These are phyloP conservation scores for Centrapalus pauciflorus DNA, from an alignment of 129 eudicot genomes.

Conservation along the genomic window DNA sequence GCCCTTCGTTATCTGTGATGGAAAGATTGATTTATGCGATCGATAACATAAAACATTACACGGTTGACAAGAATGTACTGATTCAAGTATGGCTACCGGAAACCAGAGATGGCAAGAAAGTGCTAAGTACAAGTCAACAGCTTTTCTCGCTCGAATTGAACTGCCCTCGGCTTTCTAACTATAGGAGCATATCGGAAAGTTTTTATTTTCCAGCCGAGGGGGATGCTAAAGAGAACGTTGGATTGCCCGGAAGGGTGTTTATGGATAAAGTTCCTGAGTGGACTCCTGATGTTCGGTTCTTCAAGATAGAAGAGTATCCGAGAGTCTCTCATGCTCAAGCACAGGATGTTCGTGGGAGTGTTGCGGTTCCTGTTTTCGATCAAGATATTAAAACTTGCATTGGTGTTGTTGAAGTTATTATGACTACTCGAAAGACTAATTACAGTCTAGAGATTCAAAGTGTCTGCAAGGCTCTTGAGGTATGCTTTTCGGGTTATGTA, in stretches of 20 bases:
- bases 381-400: slow-evolving; percentile 57
- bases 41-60: slow-evolving; percentile 39
- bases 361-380: slow-evolving; percentile 86
- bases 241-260: slow-evolving; percentile 86
- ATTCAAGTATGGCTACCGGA: slow-evolving; percentile 91
- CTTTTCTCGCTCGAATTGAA: slow-evolving; percentile 65
- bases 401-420: slow-evolving; percentile 86
- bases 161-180: slow-evolving; percentile 58
- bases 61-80: slow-evolving; percentile 51
- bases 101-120: slow-evolving; percentile 41
- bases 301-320: slow-evolving; percentile 69
- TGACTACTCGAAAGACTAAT: slow-evolving; percentile 64
- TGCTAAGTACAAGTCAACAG: slow-evolving; percentile 59
- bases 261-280: slow-evolving; percentile 81
- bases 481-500: slow-evolving; percentile 19
- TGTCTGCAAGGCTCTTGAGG: slow-evolving; percentile 92
- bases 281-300: slow-evolving; percentile 90
- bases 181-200: slow-evolving; percentile 60
- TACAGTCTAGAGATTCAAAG: slow-evolving; percentile 72
- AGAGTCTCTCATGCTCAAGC: slow-evolving; percentile 71
- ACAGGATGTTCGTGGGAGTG: slow-evolving; percentile 80
- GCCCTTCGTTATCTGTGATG: slow-evolving; percentile 56
- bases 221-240: slow-evolving; percentile 40
- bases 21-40: slow-evolving; percentile 63
- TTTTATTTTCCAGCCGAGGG: slow-evolving; percentile 57